Evolutionary conservation across 768 basidiomycete species (phyloP), one percentile per base, ranked within the genome.

Genomic region (Lactifluus piperatus): DNA sequence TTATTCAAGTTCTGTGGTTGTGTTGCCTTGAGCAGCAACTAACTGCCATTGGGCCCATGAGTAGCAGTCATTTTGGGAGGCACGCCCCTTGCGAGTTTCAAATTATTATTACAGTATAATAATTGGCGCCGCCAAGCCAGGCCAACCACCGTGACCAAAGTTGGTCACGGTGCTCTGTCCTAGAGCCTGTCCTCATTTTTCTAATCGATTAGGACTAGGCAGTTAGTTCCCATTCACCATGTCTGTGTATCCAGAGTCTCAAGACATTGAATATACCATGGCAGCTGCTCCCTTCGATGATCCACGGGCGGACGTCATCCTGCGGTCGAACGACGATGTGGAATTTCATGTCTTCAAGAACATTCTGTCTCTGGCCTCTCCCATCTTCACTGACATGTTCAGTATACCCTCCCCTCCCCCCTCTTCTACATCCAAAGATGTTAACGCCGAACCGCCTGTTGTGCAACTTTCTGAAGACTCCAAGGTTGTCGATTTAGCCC

Each of bases 341-440:
- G 24, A 59, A 44, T 62, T 62, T 47, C 46, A 24, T 39, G 51
- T 62, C 34, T 44, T 52, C 57, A 52, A 60, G 47, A 20, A 10
- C 56, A 50, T 62, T 24, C 57, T 62, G 27, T 59, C 61, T 14
- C 7, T 60, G 3, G 58, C 58, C 24, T 62, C 61, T n/a, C 18
- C 51, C 2, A 1, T 54, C 4, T 60, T 62, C 51, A 32, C 50
- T 0, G 57, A 59, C 29, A 62, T 59, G 57, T 59, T 60, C 41
- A 39, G 22, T 46, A 50, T 62, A 8, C 50, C 60, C 16, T 3
- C 11, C 5, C 52, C 58, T n/a, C 14, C 27, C 6, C 44, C 29
- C 51, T 27, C 10, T 29, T 50, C 53, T 22, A 8, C 18, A 37
- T 8, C n/a, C 1, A 18, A 24, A 1, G 14, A 36, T 2, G 4